Evolutionary conservation across 345 rosid species (phyloP), one percentile per base, ranked within the genome.

Genomic region (Euphorbia peplus): DNA sequence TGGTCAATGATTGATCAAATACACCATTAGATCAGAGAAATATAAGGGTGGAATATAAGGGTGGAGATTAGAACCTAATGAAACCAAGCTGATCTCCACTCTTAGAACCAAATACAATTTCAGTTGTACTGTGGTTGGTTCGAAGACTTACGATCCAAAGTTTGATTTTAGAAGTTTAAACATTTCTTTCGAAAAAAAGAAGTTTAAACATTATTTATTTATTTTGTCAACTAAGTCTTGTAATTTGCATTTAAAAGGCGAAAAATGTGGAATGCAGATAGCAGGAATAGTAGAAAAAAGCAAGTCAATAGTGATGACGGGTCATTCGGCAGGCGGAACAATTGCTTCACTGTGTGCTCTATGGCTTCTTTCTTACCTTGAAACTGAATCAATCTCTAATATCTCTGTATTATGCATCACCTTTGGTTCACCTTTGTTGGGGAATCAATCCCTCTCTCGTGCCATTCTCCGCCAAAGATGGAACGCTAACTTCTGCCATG

Each of bases 321-420:
- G 99, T 60, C 92, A 95, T 64, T 90, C 90, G 26, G 46, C 86
- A n/a, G 91, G 96, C 8, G 99, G 87, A n/a, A 76, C 97, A 18
- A 47, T 76, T 0, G 95, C 96, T n/a, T 74, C 92, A 42, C 87
- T 95, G 25, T 74, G 88, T 50, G 81, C 95, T 66, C 87, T 95
- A 14, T 87, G 88, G 88, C 90, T 95, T 41, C 96, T 95, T 74
- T 88, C 80, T 39, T 56, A 69, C 70, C 70, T 79, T 53, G 78
- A 73, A 1, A 68, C 79, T 55, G 76, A 73, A 1, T 70, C 79
- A 7, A 3, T 30, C 24, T 60, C 79, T 15, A 29, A 75, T 37
- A 22, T 71, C 24, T 69, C 76, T 3, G 76, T 91, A 48, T 76
- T 95, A 18, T 80, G 95, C 83, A 78, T 90, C 83, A 95, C 96